Conservation (phyloP, 148 eudicot genomes). For the Heliosperma pusillum region DNA sequence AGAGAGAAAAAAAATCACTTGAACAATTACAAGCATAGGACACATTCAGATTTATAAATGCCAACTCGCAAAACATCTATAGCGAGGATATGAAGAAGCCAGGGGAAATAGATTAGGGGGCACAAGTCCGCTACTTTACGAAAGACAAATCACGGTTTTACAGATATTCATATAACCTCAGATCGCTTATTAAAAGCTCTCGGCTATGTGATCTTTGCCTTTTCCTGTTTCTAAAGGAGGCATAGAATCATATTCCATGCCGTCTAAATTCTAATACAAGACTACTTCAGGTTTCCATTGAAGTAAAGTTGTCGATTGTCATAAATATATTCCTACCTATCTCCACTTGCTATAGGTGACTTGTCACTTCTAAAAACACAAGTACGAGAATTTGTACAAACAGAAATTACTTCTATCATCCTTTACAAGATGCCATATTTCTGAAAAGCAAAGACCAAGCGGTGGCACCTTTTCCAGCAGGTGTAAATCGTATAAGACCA, state of each 20-base stretch:
- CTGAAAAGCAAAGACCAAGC: slow-evolving; percentile 6
- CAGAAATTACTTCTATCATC: neutral
- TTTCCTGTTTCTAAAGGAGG: neutral
- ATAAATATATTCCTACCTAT: neutral
- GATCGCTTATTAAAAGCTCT: neutral
- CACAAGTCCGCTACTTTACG: neutral
- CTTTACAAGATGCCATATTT: neutral
- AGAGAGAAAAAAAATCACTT: neutral
- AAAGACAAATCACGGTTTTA: too few relatives aligned
- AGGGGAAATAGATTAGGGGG: neutral
- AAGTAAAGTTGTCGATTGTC: neutral
- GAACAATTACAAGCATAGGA: neutral
- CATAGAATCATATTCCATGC: neutral
- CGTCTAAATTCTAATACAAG: neutral
- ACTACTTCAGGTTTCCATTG: neutral
- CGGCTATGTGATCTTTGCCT: neutral
- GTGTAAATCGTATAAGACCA: slow-evolving; percentile 84
- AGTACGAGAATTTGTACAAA: neutral
- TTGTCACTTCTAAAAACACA: neutral
- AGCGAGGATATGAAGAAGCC: neutral
- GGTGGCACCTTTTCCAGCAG: slow-evolving; percentile 53
- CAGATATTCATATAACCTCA: too few relatives aligned
- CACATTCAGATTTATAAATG: neutral
- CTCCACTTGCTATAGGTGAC: neutral
- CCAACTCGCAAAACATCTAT: neutral